Evolutionary conservation across 2,329 filamentous ascomycete species (phyloP).

Genomic region (Huntiella moniliformis): DNA sequence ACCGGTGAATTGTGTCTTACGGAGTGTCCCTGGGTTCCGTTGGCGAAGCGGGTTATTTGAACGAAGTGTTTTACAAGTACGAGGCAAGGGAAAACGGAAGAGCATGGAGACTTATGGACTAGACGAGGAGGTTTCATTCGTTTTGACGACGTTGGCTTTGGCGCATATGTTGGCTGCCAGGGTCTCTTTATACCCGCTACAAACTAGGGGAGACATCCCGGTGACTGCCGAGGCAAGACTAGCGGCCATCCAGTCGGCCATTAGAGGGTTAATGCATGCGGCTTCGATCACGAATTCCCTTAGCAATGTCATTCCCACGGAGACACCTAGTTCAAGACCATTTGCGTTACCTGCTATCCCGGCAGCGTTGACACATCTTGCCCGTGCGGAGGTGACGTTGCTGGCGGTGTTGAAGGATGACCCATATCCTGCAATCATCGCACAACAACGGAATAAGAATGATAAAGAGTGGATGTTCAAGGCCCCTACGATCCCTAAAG

Average conservation of each 20-base stretch:
- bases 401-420: constrained; percentile 87
- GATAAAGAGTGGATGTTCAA: constrained; percentile 96
- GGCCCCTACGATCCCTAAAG: constrained; percentile 69
- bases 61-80: constrained; percentile 31
- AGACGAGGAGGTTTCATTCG: constrained; percentile 69
- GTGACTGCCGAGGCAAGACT: constrained; percentile 47
- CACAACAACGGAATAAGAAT: constrained; percentile 62
- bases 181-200: constrained; percentile 51
- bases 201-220: constrained; percentile 43
- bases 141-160: constrained; percentile 57
- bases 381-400: constrained; percentile 74
- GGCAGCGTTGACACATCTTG: constrained; percentile 42
- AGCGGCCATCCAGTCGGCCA: constrained; percentile 51
- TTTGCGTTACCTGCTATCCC: constrained; percentile 31
- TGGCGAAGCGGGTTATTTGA: constrained; percentile 48
- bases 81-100: constrained; percentile 38
- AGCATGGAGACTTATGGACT: constrained; percentile 55
- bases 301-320: constrained; percentile 33
- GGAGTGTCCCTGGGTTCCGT: constrained; percentile 40
- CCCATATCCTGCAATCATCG: constrained; percentile 67
- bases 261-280: constrained; percentile 58
- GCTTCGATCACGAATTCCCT: constrained; percentile 62
- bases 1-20: constrained; percentile 6
- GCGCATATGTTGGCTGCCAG: constrained; percentile 56
- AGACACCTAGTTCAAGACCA: constrained; percentile 12